Evolutionary conservation across 2,329 filamentous ascomycete genomes (phyloP).

Genomic region (Didymella segeticola): DNA sequence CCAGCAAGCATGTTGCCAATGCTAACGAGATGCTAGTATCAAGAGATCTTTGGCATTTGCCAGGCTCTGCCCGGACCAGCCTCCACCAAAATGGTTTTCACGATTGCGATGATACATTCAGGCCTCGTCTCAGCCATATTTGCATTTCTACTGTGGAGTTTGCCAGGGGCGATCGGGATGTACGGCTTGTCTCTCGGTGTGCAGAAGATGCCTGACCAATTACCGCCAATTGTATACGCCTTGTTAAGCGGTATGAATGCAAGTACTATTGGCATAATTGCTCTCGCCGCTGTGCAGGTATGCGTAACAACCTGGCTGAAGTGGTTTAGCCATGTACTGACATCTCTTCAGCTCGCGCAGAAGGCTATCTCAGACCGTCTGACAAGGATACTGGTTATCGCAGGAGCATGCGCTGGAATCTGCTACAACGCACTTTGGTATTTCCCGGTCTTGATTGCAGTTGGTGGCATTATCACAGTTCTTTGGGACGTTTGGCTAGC

Average conservation of each 20-base stretch:
- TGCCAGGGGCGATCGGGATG: slow-evolving; percentile 75
- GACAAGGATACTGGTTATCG: slow-evolving; percentile 68
- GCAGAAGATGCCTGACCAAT: slow-evolving; percentile 62
- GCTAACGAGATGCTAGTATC: slow-evolving; percentile 58
- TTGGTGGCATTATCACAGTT: slow-evolving; percentile 61
- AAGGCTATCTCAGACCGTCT: slow-evolving; percentile 72
- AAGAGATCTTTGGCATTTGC: slow-evolving; percentile 73
- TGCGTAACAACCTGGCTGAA: background rate
- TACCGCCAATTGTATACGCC: slow-evolving; percentile 70
- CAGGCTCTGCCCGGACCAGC: slow-evolving; percentile 72
- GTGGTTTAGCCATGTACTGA: background rate
- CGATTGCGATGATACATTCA: slow-evolving; percentile 68
- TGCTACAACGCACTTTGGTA: slow-evolving; percentile 79
- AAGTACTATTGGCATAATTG: slow-evolving; percentile 74
- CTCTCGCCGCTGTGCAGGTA: slow-evolving; percentile 67
- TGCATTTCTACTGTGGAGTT: slow-evolving; percentile 69
- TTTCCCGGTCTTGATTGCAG: slow-evolving; percentile 69
- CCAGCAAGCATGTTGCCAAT: background rate
- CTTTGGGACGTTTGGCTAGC: slow-evolving; percentile 64
- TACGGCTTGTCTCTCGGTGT: slow-evolving; percentile 71
- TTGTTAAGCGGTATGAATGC: slow-evolving; percentile 75
- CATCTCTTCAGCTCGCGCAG: slow-evolving; percentile 60
- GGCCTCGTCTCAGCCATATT: slow-evolving; percentile 65
- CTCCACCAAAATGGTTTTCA: slow-evolving; percentile 75
- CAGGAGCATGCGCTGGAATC: slow-evolving; percentile 68